A percentile compares a stretch with the other conserved stretches of the same genome.
Conservation (phyloP, 805 yeast genomes). For the Starmerella bacillaris region DNA sequence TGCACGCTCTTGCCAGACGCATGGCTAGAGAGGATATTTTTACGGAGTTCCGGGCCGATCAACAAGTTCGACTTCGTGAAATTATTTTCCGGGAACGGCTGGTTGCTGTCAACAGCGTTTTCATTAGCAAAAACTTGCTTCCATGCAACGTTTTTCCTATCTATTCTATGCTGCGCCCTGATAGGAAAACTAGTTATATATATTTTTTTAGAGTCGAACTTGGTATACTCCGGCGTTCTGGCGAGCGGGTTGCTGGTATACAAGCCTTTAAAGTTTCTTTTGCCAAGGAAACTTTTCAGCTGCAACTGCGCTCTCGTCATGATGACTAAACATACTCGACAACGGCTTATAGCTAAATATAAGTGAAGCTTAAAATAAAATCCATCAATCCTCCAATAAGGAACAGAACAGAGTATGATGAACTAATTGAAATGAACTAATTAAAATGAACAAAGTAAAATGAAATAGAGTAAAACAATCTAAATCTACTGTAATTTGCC, state of each 20-base stretch:
- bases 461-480: too few species aligned
- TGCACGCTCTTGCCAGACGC: slow-evolving; percentile 41
- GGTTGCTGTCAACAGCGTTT: slow-evolving; percentile 18
- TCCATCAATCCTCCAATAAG: too few species aligned
- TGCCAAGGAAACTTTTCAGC: slow-evolving; percentile 62
- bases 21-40: slow-evolving; percentile 40
- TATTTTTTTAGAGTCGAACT: slow-evolving; percentile 40
- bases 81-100: slow-evolving; percentile 69
- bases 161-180: slow-evolving; percentile 16
- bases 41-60: slow-evolving; percentile 41
- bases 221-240: slow-evolving; percentile 32
- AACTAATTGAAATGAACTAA: too few species aligned
- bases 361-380: too few species aligned
- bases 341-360: too few species aligned
- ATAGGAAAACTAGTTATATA: slow-evolving; percentile 19
- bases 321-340: too few species aligned
- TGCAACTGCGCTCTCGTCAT: slow-evolving; percentile 18
- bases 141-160: slow-evolving; percentile 17
- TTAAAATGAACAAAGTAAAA: too few species aligned
- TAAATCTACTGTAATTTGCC: too few species aligned
- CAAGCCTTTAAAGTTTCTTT: slow-evolving; percentile 66
- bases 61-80: slow-evolving; percentile 49
- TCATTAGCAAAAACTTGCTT: slow-evolving; percentile 16
- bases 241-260: slow-evolving; percentile 58
- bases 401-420: too few species aligned